phyloP scores from a whole-genome alignment of 1,284 basidiomycete species.

The Trichosporon sp. region DNA sequence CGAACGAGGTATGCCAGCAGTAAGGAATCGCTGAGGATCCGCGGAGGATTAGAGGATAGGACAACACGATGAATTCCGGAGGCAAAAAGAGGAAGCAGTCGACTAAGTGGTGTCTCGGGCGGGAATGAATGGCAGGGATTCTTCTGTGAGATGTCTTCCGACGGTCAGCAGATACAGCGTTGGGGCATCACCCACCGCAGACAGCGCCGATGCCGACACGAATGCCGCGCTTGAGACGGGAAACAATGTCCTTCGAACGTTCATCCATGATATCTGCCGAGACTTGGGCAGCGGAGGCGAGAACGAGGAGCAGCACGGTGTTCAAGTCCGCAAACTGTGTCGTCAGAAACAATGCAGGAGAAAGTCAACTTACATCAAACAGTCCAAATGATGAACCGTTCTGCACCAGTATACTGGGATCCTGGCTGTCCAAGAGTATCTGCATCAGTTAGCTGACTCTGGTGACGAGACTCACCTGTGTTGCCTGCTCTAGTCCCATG shows the following conservation, averaged over 20 bases:
- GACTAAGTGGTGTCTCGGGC: slow-evolving; percentile 21
- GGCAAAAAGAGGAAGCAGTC: slow-evolving; percentile 31
- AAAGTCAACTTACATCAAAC: slow-evolving; percentile 30
- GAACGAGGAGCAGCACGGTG: slow-evolving; percentile 34
- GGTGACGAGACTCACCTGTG: slow-evolving; percentile 21
- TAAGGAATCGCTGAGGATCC: slow-evolving; percentile 23
- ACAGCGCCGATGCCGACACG: slow-evolving; percentile 25
- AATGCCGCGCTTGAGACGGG: slow-evolving; percentile 16
- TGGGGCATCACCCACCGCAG: slow-evolving; percentile 23
- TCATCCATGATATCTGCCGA: slow-evolving; percentile 15
- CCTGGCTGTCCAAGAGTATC: slow-evolving; percentile 23
- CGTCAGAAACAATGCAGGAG: background rate
- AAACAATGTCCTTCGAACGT: slow-evolving; percentile 19
- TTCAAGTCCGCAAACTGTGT: slow-evolving; percentile 38
- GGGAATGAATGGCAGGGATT: slow-evolving; percentile 29
- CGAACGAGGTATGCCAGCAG: slow-evolving; percentile 29
- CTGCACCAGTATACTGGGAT: slow-evolving; percentile 25
- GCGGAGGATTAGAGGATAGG: slow-evolving; percentile 16
- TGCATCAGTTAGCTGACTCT: background rate
- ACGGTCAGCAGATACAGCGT: background rate
- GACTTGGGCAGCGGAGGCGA: slow-evolving; percentile 22
- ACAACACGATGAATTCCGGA: slow-evolving; percentile 36
- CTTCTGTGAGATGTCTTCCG: slow-evolving; percentile 35
- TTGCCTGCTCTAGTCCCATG: slow-evolving; percentile 34
- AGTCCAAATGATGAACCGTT: slow-evolving; percentile 21